These are phyloP conservation scores for Thelonectria rubi DNA, from an alignment of 2,329 filamentous ascomycete species.

Conservation along the genomic window DNA sequence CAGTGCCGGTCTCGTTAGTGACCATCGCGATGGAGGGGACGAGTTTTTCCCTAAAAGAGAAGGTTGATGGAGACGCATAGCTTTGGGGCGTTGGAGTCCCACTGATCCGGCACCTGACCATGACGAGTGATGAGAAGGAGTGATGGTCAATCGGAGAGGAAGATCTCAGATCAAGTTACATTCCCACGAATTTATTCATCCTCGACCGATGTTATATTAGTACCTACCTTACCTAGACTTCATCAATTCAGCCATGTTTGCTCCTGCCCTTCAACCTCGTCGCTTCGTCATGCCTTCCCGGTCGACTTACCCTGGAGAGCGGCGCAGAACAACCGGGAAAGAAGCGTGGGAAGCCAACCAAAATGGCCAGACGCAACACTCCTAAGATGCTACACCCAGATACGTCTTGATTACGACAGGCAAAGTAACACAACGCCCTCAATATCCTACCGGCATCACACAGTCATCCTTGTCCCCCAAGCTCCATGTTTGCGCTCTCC, in stretches of 20 bases:
- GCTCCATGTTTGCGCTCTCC: background rate
- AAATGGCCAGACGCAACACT: background rate
- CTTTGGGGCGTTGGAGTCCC: background rate
- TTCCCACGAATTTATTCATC: no score
- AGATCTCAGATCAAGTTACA: no score
- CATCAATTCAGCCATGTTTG: background rate
- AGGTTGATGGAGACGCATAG: slow-evolving; percentile 12
- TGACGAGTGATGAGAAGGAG: background rate
- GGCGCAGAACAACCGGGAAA: background rate
- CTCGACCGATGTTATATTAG: no score
- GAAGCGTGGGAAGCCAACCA: no score
- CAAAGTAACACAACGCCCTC: background rate
- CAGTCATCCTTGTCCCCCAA: background rate
- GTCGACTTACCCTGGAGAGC: background rate
- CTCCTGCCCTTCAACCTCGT: background rate
- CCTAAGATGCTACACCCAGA: background rate
- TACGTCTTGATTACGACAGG: no score
- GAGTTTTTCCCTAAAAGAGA: slow-evolving; percentile 12
- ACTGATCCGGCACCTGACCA: background rate
- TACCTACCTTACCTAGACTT: no score
- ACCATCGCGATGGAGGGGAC: background rate
- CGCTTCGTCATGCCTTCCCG: background rate
- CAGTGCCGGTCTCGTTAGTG: background rate
- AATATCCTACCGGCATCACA: background rate
- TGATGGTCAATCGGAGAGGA: no score